These are phyloP conservation scores for Komagataea norvegica DNA, from an alignment of 1,139 yeast species.

Conservation along the genomic window DNA sequence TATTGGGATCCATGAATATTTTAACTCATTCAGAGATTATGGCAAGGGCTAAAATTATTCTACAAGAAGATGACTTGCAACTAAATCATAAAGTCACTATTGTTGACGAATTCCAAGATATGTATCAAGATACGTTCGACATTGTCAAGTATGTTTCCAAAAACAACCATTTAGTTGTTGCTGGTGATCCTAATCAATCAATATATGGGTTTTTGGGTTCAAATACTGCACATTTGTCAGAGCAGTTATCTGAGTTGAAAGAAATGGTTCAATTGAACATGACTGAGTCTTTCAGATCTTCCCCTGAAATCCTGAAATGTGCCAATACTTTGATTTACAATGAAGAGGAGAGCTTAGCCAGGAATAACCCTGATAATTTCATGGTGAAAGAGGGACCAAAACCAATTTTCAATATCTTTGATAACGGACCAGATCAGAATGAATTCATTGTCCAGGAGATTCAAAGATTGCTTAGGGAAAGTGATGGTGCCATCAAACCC, in stretches of 20 bases:
- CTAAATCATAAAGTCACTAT: constrained; percentile 38
- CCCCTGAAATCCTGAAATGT: constrained; percentile 48
- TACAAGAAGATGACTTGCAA: constrained; percentile 14
- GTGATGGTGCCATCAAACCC: constrained; percentile 43
- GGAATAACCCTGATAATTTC: constrained; percentile 5
- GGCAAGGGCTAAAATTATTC: constrained; percentile 28
- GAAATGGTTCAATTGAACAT: constrained; percentile 33
- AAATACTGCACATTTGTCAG: constrained; percentile 27
- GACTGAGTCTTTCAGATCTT: constrained; percentile 51
- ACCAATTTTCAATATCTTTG: constrained; percentile 34
- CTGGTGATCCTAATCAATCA: constrained; percentile 74
- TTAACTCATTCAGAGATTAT: constrained; percentile 41
- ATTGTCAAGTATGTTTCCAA: constrained; percentile 38
- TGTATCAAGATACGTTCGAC: constrained; percentile 47
- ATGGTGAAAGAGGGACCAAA: constrained; percentile 14
- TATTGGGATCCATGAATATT: constrained; percentile 33
- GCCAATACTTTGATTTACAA: constrained; percentile 33
- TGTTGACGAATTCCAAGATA: constrained; percentile 77
- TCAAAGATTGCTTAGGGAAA: constrained; percentile 37
- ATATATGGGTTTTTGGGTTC: constrained; percentile 65
- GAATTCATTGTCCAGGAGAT: constrained; percentile 44
- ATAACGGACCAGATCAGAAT: constrained; percentile 34
- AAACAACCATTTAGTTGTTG: constrained; percentile 52
- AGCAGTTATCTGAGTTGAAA: constrained; percentile 18
- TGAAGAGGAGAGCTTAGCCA: neutral